phyloP scores from a whole-genome alignment of 306 rosid genomes.

The Cicer cuneatum region DNA sequence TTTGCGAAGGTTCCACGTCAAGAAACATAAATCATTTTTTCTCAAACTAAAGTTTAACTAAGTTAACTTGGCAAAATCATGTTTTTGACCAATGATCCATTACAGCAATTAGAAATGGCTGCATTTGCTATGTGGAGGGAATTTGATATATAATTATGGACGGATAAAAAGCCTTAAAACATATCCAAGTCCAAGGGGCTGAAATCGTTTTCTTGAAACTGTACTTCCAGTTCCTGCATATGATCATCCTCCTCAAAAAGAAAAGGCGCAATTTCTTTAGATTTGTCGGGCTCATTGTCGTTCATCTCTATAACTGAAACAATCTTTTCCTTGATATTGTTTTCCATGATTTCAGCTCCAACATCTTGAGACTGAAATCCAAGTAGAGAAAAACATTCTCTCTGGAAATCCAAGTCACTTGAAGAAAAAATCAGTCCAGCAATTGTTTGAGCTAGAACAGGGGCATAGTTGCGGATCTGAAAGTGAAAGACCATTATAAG shows the following conservation, averaged over 20 bases:
- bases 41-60: no score
- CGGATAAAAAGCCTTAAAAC: conserved; percentile 12
- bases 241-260: conserved; percentile 65
- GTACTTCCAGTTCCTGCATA: conserved; percentile 51
- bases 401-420: conserved; percentile 65
- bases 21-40: no score
- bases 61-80: no score
- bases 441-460: conserved; percentile 85
- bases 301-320: conserved; percentile 71
- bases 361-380: conserved; percentile 68
- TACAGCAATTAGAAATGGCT: neutral
- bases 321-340: conserved; percentile 64
- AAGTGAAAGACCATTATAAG: conserved; percentile 30
- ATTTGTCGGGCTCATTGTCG: conserved; percentile 63
- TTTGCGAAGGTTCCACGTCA: no score
- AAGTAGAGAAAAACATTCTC: conserved; percentile 82
- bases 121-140: conserved; percentile 23
- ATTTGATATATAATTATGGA: neutral
- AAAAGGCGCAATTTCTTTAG: conserved; percentile 60
- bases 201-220: conserved; percentile 52
- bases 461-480: conserved; percentile 79
- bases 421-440: conserved; percentile 83
- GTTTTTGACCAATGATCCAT: no score
- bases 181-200: conserved; percentile 53
- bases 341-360: conserved; percentile 63